Conservation (phyloP, 108 stramenopile genomes). For the Pelagomonas calceolata region DNA sequence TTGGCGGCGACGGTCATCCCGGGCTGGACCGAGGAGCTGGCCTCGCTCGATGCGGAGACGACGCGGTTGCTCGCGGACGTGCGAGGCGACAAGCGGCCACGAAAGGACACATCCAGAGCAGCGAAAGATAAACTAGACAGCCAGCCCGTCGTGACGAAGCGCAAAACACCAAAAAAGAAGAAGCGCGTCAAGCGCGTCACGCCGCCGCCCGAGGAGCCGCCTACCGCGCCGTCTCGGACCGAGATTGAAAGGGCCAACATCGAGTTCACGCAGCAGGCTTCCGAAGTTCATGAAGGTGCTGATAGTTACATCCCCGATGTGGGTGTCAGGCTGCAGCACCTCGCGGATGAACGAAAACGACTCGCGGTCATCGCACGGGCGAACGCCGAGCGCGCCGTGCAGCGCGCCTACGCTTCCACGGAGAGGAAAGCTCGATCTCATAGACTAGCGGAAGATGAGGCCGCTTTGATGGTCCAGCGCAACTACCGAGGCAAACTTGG, state of each 20-base stretch:
- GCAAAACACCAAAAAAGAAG: too few relatives aligned
- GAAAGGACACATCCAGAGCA: too few relatives aligned
- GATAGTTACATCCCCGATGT: background rate
- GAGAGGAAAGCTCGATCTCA: slow-evolving; percentile 11
- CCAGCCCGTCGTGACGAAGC: too few relatives aligned
- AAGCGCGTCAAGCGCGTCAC: too few relatives aligned
- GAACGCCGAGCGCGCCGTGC: background rate
- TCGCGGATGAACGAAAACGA: slow-evolving; percentile 6
- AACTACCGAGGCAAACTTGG: slow-evolving; percentile 24
- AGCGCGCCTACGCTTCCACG: slow-evolving; percentile 14
- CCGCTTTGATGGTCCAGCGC: slow-evolving; percentile 23
- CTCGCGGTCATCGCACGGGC: slow-evolving; percentile 7
- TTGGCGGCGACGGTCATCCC: too few relatives aligned
- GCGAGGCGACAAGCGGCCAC: background rate
- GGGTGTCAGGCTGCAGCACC: slow-evolving; percentile 3
- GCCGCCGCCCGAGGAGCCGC: too few relatives aligned
- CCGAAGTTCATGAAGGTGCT: too few relatives aligned
- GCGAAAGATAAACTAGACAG: background rate
- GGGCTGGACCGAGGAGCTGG: background rate
- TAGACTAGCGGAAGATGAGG: slow-evolving; percentile 20
- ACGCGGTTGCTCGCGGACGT: background rate
- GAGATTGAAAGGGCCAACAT: too few relatives aligned
- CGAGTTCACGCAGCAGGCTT: too few relatives aligned
- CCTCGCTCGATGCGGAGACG: background rate
- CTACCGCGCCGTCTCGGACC: too few relatives aligned